Conservation (phyloP, 106 monocot genomes). For the Dioscorea dumetorum region DNA sequence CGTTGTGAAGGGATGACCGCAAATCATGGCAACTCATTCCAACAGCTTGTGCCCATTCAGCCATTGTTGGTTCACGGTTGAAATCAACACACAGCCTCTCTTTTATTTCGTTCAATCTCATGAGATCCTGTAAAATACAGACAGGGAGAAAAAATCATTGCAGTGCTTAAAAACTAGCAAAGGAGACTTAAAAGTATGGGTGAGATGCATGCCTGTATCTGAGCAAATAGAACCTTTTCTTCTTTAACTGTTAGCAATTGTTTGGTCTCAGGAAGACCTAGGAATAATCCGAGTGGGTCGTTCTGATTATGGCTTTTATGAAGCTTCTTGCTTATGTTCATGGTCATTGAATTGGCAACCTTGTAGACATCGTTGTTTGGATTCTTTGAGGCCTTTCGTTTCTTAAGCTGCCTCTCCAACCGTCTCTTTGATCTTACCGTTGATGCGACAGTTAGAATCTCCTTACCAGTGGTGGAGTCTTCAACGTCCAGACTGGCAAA, state of each 20-base stretch:
- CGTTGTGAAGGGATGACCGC: conserved; percentile 46
- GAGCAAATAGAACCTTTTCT: conserved; percentile 57
- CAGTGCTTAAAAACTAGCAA: not conserved
- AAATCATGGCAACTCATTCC: conserved; percentile 56
- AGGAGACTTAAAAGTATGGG: not conserved
- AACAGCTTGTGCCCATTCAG: conserved; percentile 77
- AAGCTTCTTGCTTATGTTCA: conserved; percentile 36
- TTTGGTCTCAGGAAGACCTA: conserved; percentile 61
- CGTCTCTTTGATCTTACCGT: conserved; percentile 42
- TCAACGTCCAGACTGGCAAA: conserved; percentile 18
- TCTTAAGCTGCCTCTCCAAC: conserved; percentile 53
- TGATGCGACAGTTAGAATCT: conserved; percentile 5
- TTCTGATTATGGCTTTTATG: conserved; percentile 32
- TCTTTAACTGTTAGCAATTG: conserved; percentile 65
- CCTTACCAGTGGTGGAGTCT: conserved; percentile 1
- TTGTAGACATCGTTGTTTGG: conserved; percentile 11
- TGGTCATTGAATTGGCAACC: conserved; percentile 3
- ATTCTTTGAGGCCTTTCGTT: conserved; percentile 30
- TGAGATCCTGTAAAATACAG: conserved; percentile 43
- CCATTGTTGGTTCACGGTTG: conserved; percentile 61
- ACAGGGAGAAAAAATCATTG: not conserved
- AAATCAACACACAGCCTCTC: conserved; percentile 49
- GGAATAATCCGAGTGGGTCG: conserved; percentile 67
- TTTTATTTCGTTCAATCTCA: conserved; percentile 68
- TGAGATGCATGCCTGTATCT: conserved; percentile 61